Percentiles rank a stretch among this genome's conserved stretches.
These are phyloP conservation scores for Termitomyces sp. DNA, from an alignment of 768 basidiomycete genomes.

Conservation along the genomic window DNA sequence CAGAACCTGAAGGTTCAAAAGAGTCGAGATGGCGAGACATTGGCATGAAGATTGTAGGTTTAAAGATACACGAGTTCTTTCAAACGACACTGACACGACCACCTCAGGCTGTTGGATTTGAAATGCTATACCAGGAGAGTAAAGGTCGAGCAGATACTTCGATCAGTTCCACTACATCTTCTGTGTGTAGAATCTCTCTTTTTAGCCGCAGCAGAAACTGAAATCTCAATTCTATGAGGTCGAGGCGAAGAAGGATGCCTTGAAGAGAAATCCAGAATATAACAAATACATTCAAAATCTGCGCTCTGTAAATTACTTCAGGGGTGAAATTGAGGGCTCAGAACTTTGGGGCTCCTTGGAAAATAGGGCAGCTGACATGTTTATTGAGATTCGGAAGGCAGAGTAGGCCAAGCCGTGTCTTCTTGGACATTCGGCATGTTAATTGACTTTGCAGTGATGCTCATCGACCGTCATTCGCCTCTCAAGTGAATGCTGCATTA, in stretches of 20 bases:
- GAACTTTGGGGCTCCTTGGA: slow-evolving; percentile 71
- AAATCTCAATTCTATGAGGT: slow-evolving; percentile 26
- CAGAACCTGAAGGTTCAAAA: slow-evolving; percentile 52
- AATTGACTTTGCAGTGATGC: slow-evolving; percentile 9
- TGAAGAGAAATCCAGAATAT: slow-evolving; percentile 66
- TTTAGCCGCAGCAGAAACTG: slow-evolving; percentile 1
- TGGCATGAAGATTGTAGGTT: slow-evolving; percentile 87
- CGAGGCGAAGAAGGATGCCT: slow-evolving; percentile 61
- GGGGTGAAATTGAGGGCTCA: slow-evolving; percentile 72
- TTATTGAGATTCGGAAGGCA: slow-evolving; percentile 51
- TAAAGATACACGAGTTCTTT: not conserved
- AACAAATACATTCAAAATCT: slow-evolving; percentile 66
- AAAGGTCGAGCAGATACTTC: slow-evolving; percentile 45
- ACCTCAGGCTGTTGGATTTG: slow-evolving; percentile 83
- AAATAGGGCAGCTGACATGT: slow-evolving; percentile 60
- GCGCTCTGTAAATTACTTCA: slow-evolving; percentile 66
- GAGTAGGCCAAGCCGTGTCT: slow-evolving; percentile 41
- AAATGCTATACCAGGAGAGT: slow-evolving; percentile 91
- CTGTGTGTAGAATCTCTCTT: slow-evolving; percentile 32
- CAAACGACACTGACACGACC: slow-evolving; percentile 4
- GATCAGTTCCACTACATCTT: slow-evolving; percentile 33
- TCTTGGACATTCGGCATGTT: not conserved
- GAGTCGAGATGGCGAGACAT: slow-evolving; percentile 79
- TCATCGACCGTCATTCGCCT: slow-evolving; percentile 2
- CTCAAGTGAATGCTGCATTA: slow-evolving; percentile 2